Evolutionary conservation across 352 stramenopile species (phyloP).

Genomic region (Phytophthora ramorum): DNA sequence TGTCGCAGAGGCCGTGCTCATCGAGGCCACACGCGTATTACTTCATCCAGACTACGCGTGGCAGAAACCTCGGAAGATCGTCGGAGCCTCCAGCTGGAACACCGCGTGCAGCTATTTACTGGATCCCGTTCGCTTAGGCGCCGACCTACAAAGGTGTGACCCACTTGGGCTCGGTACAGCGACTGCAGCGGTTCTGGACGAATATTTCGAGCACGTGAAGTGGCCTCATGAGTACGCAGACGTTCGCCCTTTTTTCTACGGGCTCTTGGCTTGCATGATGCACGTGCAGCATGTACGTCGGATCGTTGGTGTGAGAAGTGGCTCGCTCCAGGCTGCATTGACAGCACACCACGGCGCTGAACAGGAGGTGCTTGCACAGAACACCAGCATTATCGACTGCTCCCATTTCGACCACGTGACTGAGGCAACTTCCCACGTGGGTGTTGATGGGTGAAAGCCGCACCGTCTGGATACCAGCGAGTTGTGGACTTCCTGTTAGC

Average conservation of each 20-base stretch:
- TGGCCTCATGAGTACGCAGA: constrained; percentile 42
- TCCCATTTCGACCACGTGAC: background rate
- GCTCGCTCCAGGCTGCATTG: constrained; percentile 19
- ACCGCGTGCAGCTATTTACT: constrained; percentile 50
- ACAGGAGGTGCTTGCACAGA: constrained; percentile 14
- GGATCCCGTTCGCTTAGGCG: constrained; percentile 36
- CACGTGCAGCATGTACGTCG: constrained; percentile 44
- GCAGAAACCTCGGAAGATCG: constrained; percentile 50
- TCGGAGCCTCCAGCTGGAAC: constrained; percentile 68
- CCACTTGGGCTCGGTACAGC: constrained; percentile 4
- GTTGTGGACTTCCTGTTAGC: too few species aligned
- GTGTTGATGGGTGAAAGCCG: too few species aligned
- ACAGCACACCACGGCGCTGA: background rate
- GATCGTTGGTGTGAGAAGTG: constrained; percentile 34
- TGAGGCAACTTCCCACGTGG: too few species aligned
- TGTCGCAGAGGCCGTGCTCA: constrained; percentile 61
- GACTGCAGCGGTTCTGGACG: constrained; percentile 33
- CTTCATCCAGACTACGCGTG: constrained; percentile 48
- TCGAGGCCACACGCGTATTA: constrained; percentile 56
- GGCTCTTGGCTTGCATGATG: constrained; percentile 48
- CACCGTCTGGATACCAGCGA: too few species aligned
- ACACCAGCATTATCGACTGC: constrained; percentile 26
- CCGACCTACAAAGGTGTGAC: constrained; percentile 18
- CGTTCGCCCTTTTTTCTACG: constrained; percentile 37
- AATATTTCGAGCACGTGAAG: constrained; percentile 45